Evolutionary conservation across 768 basidiomycete genomes (phyloP), one percentile per base, ranked within the genome.

Genomic region (Leccinum uliginosum): DNA sequence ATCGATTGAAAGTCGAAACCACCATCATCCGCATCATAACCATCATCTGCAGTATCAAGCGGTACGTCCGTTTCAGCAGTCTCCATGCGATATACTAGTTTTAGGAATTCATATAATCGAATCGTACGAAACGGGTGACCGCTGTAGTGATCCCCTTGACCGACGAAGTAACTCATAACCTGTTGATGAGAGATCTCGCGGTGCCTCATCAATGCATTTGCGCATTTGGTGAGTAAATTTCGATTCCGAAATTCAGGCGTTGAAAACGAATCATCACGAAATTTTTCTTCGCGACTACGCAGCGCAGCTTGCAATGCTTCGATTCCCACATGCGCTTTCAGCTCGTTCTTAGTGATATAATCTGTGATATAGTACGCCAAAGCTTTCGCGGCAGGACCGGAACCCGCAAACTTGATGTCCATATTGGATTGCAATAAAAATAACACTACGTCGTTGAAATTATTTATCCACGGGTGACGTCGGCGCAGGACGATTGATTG

Each of bases 341-440:
- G 9, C 2, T 50, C 52, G 6, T 49, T 27, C 50, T 75, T 75
- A 0, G 71, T 74, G 5, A 75, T 71, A 34, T 75, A 75, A 32
- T 75, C 75, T 0, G 71, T 75, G 0, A 74, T 59, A 29, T 75
- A 75, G 45, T 65, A 74, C 0, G 74, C 54, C 0, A 71, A 26
- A 0, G 72, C 73, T 46, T 73, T 75, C 0, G 71, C 71, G 0
- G 61, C 60, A 10, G 61, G 57, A 0, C 73, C 72, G 0, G 68
- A 74, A 0, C 67, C 66, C 1, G 75, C 69, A 29, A 54, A 69
- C 23, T 73, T 71, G 2, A 71, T 68, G 17, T 74, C 73, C 51
- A 67, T 67, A 11, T 73, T 72, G 12, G 62, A 64, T 3, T 63
- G 32, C 17, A 67, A 15, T 1, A 71, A 54, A 44, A 65, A 65